phyloP scores from a whole-genome alignment of 2,329 filamentous ascomycete species.

The Hortaea sp. region DNA sequence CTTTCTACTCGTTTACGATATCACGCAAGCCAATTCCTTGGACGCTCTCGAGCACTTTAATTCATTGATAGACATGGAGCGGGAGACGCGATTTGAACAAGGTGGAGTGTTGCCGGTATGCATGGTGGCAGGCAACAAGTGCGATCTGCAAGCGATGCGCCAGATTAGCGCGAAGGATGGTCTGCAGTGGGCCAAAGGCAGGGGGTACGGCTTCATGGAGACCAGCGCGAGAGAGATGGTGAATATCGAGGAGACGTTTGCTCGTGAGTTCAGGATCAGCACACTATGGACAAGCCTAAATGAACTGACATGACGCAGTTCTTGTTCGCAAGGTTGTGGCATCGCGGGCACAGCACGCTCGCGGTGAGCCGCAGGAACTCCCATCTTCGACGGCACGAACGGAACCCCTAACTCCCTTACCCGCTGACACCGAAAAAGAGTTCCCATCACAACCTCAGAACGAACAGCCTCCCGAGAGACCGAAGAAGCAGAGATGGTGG shows the following conservation, averaged over 20 bases:
- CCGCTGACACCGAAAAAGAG: conserved; percentile 4
- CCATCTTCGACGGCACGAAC: conserved; percentile 18
- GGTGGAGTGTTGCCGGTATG: conserved; percentile 62
- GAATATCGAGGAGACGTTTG: conserved; percentile 84
- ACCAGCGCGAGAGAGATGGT: conserved; percentile 75
- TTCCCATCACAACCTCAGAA: background rate
- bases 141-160: conserved; percentile 62
- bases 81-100: conserved; percentile 55
- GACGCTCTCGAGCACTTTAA: conserved; percentile 68
- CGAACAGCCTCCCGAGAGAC: background rate
- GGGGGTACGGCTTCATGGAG: conserved; percentile 80
- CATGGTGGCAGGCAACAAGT: conserved; percentile 80
- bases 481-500: conserved; percentile 5
- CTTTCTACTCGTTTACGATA: conserved; percentile 81
- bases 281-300: background rate
- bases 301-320: conserved; percentile 28
- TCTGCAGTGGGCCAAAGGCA: conserved; percentile 64
- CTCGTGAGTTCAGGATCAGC: conserved; percentile 32
- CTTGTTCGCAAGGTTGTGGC: conserved; percentile 52
- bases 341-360: conserved; percentile 36
- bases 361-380: conserved; percentile 20
- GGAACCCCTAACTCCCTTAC: conserved; percentile 18
- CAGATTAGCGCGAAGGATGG: conserved; percentile 61
- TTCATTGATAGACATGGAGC: conserved; percentile 74
- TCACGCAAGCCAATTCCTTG: conserved; percentile 60